Evolutionary conservation across 257 asterid species (phyloP), one percentile per base, ranked within the genome.

Genomic region (Primulina eburnea): DNA sequence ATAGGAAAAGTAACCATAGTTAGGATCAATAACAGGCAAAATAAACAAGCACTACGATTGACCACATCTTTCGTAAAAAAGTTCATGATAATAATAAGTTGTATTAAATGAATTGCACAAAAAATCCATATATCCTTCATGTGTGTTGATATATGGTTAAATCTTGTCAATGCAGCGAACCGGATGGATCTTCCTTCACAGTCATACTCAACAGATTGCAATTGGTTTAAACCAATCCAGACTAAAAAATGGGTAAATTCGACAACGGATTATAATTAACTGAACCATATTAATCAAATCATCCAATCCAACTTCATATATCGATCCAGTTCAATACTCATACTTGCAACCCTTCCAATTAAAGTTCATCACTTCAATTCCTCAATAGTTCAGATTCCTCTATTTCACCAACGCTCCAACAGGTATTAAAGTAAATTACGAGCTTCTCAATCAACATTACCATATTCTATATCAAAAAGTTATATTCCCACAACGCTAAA

Each of bases 251-350:
- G 17, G 52, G 52, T 11, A 40, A 40, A 9, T 40, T 40, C 4
- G 17, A 40, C 52, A 38, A 9, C 14, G 0, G 0, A 1, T 2
- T 40, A 5, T 40, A 40, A 40, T 40, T 40, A 40, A 9, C 52
- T 40, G 7, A 9, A 69, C 33, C n/a, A 71, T 62, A 61, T 26
- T 59, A 75, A 34, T 62, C 60, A 65, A n/a, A 63, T 68, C 71
- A 74, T 52, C 32, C 11, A 14, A 71, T 34, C 9, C 33, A 17
- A 29, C 68, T 67, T 14, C 64, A 21, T 24, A 5, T 4, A 50
- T 20, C 40, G 21, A 34, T 17, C 2, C 67, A 21, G 2, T 7
- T 10, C 71, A 30, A 38, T 56, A 1, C 64, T 24, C 12, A 63
- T 68, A 55, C 64, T 33, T 68, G 29, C 65, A 11, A 60, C 8